Evolutionary conservation across 805 yeast species (phyloP).

Genomic region (Huiozyma naganishii): DNA sequence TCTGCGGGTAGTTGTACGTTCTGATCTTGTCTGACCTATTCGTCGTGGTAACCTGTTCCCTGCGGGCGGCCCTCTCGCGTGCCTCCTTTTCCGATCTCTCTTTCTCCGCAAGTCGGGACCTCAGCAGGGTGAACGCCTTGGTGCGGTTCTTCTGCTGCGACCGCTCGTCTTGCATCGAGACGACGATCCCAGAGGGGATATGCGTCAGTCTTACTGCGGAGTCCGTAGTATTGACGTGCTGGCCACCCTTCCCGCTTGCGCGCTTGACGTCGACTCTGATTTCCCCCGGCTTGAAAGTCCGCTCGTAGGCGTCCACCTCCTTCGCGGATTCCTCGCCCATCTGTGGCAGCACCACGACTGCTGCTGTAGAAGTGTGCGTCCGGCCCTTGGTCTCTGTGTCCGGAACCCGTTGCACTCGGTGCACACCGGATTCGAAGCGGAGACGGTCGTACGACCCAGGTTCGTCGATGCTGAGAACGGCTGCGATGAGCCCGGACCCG

Average conservation of each 20-base stretch:
- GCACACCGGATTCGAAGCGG: constrained; percentile 88
- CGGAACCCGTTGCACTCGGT: constrained; percentile 90
- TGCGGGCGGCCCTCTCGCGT: constrained; percentile 55
- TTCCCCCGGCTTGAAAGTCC: constrained; percentile 76
- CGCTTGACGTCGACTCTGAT: constrained; percentile 94
- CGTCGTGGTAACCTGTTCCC: constrained; percentile 77
- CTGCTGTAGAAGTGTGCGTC: constrained; percentile 92
- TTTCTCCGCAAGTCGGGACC: constrained; percentile 75
- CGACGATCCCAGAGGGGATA: constrained; percentile 81
- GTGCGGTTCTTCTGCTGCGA: constrained; percentile 93
- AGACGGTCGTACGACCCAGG: constrained; percentile 67
- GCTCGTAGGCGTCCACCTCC: constrained; percentile 42
- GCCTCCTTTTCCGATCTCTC: constrained; percentile 57
- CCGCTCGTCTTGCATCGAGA: constrained; percentile 86
- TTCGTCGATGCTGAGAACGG: constrained; percentile 60
- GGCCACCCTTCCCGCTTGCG: constrained; percentile 96
- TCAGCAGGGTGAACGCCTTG: constrained; percentile 71
- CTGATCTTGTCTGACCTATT: constrained; percentile 89
- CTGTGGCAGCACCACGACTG: constrained; percentile 86
- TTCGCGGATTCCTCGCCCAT: constrained; percentile 46
- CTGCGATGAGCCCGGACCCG: constrained; percentile 65
- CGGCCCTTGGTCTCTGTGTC: constrained; percentile 90
- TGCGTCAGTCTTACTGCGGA: constrained; percentile 93
- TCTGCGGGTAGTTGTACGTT: constrained; percentile 88
- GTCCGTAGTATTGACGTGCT: constrained; percentile 94